A percentile compares a stretch with the other conserved stretches of the same genome.
phyloP scores from a whole-genome alignment of 2,329 filamentous ascomycete species.

The Sphaerulina populicola region DNA sequence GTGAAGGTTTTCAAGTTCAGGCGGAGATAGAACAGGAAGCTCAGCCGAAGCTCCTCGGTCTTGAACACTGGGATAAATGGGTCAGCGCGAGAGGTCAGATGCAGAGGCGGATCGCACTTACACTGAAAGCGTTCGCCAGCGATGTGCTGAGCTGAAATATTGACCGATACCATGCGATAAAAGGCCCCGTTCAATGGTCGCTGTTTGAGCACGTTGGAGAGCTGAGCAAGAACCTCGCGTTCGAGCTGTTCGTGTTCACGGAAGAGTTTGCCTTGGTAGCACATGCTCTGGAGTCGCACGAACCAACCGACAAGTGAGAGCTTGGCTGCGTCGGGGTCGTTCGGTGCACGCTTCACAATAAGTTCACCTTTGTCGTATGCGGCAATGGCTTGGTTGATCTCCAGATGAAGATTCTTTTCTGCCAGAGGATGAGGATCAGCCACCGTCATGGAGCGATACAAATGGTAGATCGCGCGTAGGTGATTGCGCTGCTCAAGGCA shows the following conservation, averaged over 20 bases:
- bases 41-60: constrained; percentile 29
- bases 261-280: constrained; percentile 69
- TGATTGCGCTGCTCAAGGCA: constrained; percentile 69
- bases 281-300: constrained; percentile 73
- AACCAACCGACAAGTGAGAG: constrained; percentile 72
- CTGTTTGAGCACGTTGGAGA: constrained; percentile 64
- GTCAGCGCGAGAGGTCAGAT: constrained; percentile 1
- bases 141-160: constrained; percentile 73
- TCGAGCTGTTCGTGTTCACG: constrained; percentile 72
- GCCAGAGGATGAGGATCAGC: constrained; percentile 67
- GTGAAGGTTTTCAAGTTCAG: constrained; percentile 73
- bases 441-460: constrained; percentile 74
- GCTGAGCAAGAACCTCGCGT: constrained; percentile 70
- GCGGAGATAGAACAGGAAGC: constrained; percentile 57
- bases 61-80: not conserved
- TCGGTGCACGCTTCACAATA: constrained; percentile 35
- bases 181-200: constrained; percentile 57
- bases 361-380: constrained; percentile 51
- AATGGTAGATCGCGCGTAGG: constrained; percentile 77
- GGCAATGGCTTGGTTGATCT: constrained; percentile 60
- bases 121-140: constrained; percentile 54
- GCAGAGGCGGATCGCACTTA: constrained; percentile 30
- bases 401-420: constrained; percentile 65
- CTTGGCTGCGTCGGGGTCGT: constrained; percentile 46
- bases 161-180: constrained; percentile 74